These are phyloP conservation scores for Cytidiella melzeri DNA, from an alignment of 768 basidiomycete species.

Conservation along the genomic window DNA sequence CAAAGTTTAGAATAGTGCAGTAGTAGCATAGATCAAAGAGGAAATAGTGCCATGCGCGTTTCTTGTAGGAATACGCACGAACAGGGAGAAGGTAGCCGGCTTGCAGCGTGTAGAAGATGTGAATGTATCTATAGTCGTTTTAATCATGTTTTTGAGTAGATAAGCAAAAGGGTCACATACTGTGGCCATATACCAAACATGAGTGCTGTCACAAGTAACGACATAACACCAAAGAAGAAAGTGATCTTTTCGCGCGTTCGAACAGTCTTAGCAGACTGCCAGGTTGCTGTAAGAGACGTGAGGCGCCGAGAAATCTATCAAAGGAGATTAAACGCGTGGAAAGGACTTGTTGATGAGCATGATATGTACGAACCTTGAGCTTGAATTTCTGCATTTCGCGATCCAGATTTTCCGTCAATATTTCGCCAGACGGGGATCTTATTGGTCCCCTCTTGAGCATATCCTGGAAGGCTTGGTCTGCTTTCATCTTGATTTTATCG, in stretches of 20 bases:
- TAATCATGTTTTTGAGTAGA: neutral
- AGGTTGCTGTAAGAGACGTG: constrained; percentile 68
- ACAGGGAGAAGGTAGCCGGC: constrained; percentile 74
- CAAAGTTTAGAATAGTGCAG: constrained; percentile 83
- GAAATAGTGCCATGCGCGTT: constrained; percentile 92
- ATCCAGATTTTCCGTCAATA: constrained; percentile 71
- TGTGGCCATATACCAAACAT: constrained; percentile 85
- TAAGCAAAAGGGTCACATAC: constrained; percentile 36
- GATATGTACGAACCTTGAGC: constrained; percentile 54
- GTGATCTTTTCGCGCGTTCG: constrained; percentile 79
- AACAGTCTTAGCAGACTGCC: constrained; percentile 90
- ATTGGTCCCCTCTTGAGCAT: constrained; percentile 65
- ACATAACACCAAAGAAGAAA: constrained; percentile 94
- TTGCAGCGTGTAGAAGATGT: constrained; percentile 79
- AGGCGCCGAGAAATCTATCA: constrained; percentile 82
- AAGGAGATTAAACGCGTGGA: neutral
- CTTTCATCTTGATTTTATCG: constrained; percentile 74
- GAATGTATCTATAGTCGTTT: constrained; percentile 64
- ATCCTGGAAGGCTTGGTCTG: constrained; percentile 57
- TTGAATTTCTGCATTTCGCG: constrained; percentile 83
- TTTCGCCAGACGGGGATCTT: constrained; percentile 53
- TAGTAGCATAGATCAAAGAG: constrained; percentile 92
- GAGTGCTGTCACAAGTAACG: constrained; percentile 75
- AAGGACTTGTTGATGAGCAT: neutral
- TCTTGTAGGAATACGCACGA: constrained; percentile 84